A percentile compares a stretch with the other conserved stretches of the same genome.
Evolutionary conservation across 441 rosid species (phyloP).

Genomic region (Adansonia madagascariensis): DNA sequence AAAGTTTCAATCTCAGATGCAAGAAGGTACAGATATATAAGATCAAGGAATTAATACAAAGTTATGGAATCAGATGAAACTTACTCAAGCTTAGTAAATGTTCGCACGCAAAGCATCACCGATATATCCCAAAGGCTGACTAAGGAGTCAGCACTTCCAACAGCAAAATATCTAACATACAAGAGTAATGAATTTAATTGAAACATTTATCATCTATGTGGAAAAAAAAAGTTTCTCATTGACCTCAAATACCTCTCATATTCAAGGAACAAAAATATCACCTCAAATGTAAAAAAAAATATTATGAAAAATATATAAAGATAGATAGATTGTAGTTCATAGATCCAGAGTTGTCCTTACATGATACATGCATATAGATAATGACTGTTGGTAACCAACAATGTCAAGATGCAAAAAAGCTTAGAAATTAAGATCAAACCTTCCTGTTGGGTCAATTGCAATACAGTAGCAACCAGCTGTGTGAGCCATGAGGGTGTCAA

Average conservation of each 20-base stretch:
- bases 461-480: slow-evolving; percentile 99
- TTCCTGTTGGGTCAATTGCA: slow-evolving; percentile 93
- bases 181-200: background rate
- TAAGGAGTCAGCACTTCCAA: slow-evolving; percentile 97
- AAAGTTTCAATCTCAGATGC: background rate
- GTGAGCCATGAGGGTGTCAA: slow-evolving; percentile 90
- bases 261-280: background rate
- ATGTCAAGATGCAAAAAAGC: background rate
- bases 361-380: background rate
- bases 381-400: slow-evolving; percentile 2
- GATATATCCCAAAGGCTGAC: slow-evolving; percentile 98
- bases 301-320: background rate
- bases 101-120: slow-evolving; percentile 89
- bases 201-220: background rate
- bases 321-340: background rate
- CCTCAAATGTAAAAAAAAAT: background rate
- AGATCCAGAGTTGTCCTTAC: background rate
- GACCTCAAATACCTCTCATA: background rate
- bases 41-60: slow-evolving; percentile 1
- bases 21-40: background rate
- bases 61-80: slow-evolving; percentile 32
- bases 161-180: slow-evolving; percentile 82
- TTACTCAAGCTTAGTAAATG: slow-evolving; percentile 94
- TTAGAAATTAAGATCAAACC: slow-evolving; percentile 45
- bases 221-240: background rate